phyloP scores from a whole-genome alignment of 345 rosid species.

The Trapa bicornis region DNA sequence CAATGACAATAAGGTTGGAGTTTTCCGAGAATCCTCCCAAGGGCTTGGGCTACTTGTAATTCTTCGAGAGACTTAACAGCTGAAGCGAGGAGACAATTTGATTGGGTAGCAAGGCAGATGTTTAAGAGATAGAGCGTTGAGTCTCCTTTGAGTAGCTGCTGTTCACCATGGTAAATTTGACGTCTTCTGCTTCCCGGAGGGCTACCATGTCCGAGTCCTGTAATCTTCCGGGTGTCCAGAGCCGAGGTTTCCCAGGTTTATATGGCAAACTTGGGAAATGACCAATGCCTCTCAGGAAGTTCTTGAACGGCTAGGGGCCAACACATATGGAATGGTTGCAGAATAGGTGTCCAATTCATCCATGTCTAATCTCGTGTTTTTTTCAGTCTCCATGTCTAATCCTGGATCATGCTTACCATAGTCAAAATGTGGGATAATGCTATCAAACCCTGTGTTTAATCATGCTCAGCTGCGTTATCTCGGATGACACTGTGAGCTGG shows the following conservation, averaged over 20 bases:
- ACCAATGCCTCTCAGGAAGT: not conserved
- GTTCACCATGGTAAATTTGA: not conserved
- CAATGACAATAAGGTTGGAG: conserved; percentile 87
- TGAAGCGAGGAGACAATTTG: conserved; percentile 10
- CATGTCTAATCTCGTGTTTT: too few species aligned
- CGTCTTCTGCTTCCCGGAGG: not conserved
- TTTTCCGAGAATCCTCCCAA: conserved; percentile 69
- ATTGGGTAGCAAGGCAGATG: not conserved
- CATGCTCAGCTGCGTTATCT: too few species aligned
- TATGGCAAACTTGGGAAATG: not conserved
- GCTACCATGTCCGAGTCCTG: not conserved
- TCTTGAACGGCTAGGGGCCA: not conserved
- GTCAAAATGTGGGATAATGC: too few species aligned
- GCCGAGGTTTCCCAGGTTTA: too few species aligned
- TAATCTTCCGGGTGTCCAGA: too few species aligned
- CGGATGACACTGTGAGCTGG: too few species aligned
- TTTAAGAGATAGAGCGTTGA: not conserved
- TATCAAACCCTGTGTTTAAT: too few species aligned
- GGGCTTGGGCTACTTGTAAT: conserved; percentile 96
- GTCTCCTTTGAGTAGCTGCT: not conserved
- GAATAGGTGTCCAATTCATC: too few species aligned
- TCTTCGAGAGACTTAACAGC: conserved; percentile 66
- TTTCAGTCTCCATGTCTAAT: too few species aligned
- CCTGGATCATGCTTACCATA: too few species aligned
- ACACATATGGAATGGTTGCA: not conserved